phyloP scores from a whole-genome alignment of 129 eudicot species.

The Ambrosia artemisiifolia region DNA sequence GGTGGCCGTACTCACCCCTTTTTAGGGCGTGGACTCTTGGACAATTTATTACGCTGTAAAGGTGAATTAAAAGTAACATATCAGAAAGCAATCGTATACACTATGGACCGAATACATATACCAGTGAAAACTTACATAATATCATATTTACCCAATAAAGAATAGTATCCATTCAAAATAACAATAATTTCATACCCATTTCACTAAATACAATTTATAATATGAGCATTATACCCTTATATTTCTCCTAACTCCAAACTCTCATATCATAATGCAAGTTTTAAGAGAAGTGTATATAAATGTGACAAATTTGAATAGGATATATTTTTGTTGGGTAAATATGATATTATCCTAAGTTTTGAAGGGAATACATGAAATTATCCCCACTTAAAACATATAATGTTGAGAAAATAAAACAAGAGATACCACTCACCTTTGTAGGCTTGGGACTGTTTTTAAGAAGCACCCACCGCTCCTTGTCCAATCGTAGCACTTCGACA shows the following conservation, averaged over 20 bases:
- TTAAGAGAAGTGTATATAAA: background rate
- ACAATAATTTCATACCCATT: background rate
- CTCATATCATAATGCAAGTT: constrained; percentile 2
- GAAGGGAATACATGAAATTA: background rate
- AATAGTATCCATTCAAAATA: background rate
- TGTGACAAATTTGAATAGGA: background rate
- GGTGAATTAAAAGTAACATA: background rate
- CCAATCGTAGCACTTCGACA: constrained; percentile 87
- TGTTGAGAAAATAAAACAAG: background rate
- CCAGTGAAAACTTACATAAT: background rate
- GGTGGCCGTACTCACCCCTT: constrained; percentile 44
- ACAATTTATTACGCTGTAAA: constrained; percentile 44
- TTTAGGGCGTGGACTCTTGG: constrained; percentile 43
- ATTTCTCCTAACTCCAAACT: background rate
- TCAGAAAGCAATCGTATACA: constrained; percentile 18
- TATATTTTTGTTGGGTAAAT: background rate
- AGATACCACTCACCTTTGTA: constrained; percentile 36
- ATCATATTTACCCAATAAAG: background rate
- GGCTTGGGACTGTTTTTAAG: constrained; percentile 45
- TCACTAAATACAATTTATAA: background rate
- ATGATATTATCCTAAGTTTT: background rate
- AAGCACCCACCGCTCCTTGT: constrained; percentile 81
- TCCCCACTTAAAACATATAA: background rate
- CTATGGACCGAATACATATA: background rate
- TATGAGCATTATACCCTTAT: background rate